Conservation (phyloP, 169 alveolate genomes). For the Eimeria acervulina region DNA sequence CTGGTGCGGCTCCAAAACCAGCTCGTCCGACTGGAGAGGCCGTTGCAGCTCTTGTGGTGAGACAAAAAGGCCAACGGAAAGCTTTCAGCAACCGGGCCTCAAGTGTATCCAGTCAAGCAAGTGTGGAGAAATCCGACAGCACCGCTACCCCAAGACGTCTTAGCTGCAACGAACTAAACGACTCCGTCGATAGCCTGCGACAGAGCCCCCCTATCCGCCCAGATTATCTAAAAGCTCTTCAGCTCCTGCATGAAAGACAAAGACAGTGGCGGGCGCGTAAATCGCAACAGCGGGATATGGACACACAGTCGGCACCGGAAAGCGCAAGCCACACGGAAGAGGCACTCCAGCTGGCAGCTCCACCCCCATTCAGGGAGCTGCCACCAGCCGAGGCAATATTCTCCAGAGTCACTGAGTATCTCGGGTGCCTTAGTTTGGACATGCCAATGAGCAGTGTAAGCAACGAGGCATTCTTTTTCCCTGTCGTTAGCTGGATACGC, state of each 20-base stretch:
- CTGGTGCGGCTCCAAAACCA: slow-evolving; percentile 12
- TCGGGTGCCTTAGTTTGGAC: slow-evolving; percentile 45
- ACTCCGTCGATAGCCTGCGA: slow-evolving; percentile 7
- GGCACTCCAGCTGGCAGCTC: slow-evolving; percentile 70
- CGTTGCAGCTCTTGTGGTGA: slow-evolving; percentile 56
- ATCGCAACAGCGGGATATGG: slow-evolving; percentile 51
- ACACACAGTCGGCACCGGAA: slow-evolving; percentile 3
- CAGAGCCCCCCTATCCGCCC: slow-evolving; percentile 54
- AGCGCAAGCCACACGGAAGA: slow-evolving; percentile 41
- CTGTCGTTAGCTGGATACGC: not conserved
- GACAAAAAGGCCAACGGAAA: not conserved
- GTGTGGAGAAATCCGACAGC: slow-evolving; percentile 7
- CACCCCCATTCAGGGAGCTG: slow-evolving; percentile 57
- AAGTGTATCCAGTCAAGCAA: not conserved
- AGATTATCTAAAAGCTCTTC: slow-evolving; percentile 62
- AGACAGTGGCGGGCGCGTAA: slow-evolving; percentile 48
- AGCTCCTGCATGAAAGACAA: slow-evolving; percentile 72
- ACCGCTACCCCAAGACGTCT: not conserved
- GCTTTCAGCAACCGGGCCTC: not conserved
- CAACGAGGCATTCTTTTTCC: too few species aligned
- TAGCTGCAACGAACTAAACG: slow-evolving; percentile 52
- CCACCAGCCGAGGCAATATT: slow-evolving; percentile 66
- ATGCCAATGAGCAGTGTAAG: slow-evolving; percentile 59
- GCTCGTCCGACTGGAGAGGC: not conserved
- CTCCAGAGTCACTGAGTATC: slow-evolving; percentile 34